Percentiles rank a stretch among this genome's conserved stretches.
Conservation (phyloP, 164 flowering plant genomes). For the Cinnamomum chago region DNA sequence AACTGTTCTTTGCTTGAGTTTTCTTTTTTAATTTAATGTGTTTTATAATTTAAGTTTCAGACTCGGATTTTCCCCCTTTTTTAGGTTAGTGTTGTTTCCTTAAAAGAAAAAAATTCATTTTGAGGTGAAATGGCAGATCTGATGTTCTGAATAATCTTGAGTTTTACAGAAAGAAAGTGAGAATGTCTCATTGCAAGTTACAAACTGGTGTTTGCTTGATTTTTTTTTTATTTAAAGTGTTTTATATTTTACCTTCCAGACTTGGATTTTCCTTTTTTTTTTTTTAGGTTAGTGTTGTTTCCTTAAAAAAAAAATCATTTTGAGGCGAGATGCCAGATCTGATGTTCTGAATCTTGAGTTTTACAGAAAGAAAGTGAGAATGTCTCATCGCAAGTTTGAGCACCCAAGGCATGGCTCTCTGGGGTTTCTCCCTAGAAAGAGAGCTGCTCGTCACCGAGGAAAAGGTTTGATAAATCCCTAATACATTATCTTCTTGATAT, state of each 20-base stretch:
- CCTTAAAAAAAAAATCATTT: neutral
- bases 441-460: constrained; percentile 65
- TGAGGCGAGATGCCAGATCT: neutral
- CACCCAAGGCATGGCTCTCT: constrained; percentile 67
- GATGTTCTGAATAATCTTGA: neutral
- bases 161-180: constrained; percentile 1
- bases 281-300: neutral
- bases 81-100: neutral
- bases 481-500: neutral
- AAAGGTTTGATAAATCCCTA: constrained; percentile 32
- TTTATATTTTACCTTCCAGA: neutral
- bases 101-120: neutral
- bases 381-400: constrained; percentile 74
- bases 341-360: neutral
- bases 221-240: neutral
- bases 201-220: too few species aligned
- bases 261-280: too few species aligned
- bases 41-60: neutral
- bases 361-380: constrained; percentile 11
- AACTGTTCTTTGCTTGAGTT: too few species aligned
- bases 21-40: neutral
- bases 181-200: constrained; percentile 64
- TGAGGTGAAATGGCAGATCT: neutral
- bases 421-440: constrained; percentile 68
- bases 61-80: too few species aligned